Base-by-base conservation (phyloP, 176 grass and related monocot species). In the Paspalum notatum region DNA sequence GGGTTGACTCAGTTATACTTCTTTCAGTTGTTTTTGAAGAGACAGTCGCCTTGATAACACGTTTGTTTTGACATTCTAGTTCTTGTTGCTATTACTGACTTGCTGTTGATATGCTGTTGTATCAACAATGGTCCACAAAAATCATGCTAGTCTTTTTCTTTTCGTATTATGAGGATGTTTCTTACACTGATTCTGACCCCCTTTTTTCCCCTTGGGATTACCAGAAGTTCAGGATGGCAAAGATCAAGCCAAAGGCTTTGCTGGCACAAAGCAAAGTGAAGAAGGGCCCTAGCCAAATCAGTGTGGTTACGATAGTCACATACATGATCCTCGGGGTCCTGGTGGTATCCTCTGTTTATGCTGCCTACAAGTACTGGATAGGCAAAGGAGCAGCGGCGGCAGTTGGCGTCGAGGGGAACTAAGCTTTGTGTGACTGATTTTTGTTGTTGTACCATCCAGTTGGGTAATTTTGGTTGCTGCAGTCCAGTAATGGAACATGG, bases 211-310 rank as follows among this genome's bases (percentile, higher is more conserved):
- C n/a, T 59, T 82, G 27, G 49, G 21, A 58, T 32, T 67, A 48
- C 18, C 66, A 88, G 77, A 80, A 81, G 66, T 16, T 24, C 78
- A 21, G 27, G 5, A 95, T 95, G 90, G 65, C 90, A 13, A 95
- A 84, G 77, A 81, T 92, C 82, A 95, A 95, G 85, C 93, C 93
- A 22, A 91, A 92, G 81, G 79, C 85, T 14, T 48, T 95, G 82
- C 85, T 95, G 17, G 90, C 81, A 7, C 87, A 90, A 49, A 95
- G 93, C 87, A 95, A 95, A 68, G 80, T 79, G 74, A 95, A 88
- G 93, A 95, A 92, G 66, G 76, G 85, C 25, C 93, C 90, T 2
- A 69, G 87, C 56, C 87, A 92, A 85, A 74, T 95, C 32, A 27
- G 87, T 15, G 43, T 80, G 17, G 59, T 43, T 11, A 83, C 69